Evolutionary conservation across 2,329 filamentous ascomycete genomes (phyloP).

Genomic region (Fusarium sp.): DNA sequence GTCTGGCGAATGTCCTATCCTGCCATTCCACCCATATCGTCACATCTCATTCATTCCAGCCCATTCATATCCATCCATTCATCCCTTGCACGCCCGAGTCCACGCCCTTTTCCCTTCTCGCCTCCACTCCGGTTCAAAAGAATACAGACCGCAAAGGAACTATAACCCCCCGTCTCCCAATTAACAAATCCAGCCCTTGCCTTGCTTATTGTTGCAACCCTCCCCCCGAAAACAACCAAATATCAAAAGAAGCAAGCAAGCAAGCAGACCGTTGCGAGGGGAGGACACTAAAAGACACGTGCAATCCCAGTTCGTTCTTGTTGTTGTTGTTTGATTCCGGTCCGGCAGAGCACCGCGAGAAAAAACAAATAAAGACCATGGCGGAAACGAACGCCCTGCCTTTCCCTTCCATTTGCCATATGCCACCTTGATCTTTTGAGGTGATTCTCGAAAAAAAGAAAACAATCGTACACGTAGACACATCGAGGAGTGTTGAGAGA

Average conservation of each 20-base stretch:
- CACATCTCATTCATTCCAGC: slow-evolving; percentile 12
- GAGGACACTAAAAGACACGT: slow-evolving; percentile 35
- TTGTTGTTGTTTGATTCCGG: slow-evolving; percentile 29
- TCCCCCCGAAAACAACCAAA: slow-evolving; percentile 44
- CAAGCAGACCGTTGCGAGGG: slow-evolving; percentile 38
- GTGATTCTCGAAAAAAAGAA: slow-evolving; percentile 49
- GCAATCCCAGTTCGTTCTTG: slow-evolving; percentile 32
- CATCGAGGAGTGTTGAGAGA: slow-evolving; percentile 41
- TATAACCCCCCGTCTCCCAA: slow-evolving; percentile 38
- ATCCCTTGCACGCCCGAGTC: slow-evolving; percentile 21
- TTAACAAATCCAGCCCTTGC: slow-evolving; percentile 42
- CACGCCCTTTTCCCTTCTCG: slow-evolving; percentile 30
- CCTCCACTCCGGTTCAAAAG: slow-evolving; percentile 25
- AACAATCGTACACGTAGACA: slow-evolving; percentile 55
- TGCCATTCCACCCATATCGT: slow-evolving; percentile 32
- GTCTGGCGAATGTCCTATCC: slow-evolving; percentile 36
- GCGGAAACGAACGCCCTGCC: slow-evolving; percentile 36
- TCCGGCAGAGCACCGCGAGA: slow-evolving; percentile 34
- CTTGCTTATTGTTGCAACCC: slow-evolving; percentile 38
- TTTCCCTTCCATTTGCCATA: slow-evolving; percentile 35
- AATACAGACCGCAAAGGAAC: slow-evolving; percentile 45
- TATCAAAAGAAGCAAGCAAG: slow-evolving; percentile 31
- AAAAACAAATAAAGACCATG: slow-evolving; percentile 39
- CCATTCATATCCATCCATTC: slow-evolving; percentile 16
- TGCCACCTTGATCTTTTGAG: slow-evolving; percentile 49